Conservation (phyloP, 2,329 filamentous ascomycete genomes). For the Paecilomyces fulvus region DNA sequence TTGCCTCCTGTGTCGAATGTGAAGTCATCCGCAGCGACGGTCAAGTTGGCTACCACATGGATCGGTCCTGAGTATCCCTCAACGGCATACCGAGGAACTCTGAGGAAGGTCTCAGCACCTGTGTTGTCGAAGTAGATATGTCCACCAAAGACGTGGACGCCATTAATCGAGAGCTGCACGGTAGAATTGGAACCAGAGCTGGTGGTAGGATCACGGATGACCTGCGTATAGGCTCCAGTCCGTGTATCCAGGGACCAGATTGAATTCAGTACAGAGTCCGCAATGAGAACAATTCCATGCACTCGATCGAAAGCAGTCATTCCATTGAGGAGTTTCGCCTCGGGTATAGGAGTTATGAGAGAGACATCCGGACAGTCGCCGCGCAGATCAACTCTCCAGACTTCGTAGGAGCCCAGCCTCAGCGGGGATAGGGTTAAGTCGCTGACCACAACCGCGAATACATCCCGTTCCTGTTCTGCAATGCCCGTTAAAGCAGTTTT, state of each 20-base stretch:
- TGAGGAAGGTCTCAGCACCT: constrained; percentile 4
- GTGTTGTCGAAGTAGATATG: constrained; percentile 11
- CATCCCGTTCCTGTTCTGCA: constrained; percentile 9
- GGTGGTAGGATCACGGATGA: constrained; percentile 3
- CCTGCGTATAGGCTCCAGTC: constrained; percentile 5
- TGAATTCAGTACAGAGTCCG: constrained; percentile 9
- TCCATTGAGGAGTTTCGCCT: constrained; percentile 12
- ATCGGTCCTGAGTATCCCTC: constrained; percentile 1
- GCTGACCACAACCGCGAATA: constrained; percentile 11
- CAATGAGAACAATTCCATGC: constrained; percentile 9
- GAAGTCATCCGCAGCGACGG: constrained; percentile 10
- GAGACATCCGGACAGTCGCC: neutral
- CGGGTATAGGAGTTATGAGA: constrained; percentile 5
- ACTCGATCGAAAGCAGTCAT: constrained; percentile 8
- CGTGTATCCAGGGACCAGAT: constrained; percentile 10
- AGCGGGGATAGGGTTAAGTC: constrained; percentile 9
- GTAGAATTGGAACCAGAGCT: constrained; percentile 2
- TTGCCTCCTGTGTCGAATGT: constrained; percentile 5
- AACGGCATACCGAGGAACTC: constrained; percentile 3
- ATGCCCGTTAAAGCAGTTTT: constrained; percentile 12
- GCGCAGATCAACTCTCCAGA: constrained; percentile 7
- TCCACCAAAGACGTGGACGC: constrained; percentile 5
- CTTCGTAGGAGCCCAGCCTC: neutral
- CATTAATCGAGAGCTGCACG: constrained; percentile 11
- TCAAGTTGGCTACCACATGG: constrained; percentile 5